Conservation (phyloP, 441 rosid species). For the Bocquillonia castaneifolia region DNA sequence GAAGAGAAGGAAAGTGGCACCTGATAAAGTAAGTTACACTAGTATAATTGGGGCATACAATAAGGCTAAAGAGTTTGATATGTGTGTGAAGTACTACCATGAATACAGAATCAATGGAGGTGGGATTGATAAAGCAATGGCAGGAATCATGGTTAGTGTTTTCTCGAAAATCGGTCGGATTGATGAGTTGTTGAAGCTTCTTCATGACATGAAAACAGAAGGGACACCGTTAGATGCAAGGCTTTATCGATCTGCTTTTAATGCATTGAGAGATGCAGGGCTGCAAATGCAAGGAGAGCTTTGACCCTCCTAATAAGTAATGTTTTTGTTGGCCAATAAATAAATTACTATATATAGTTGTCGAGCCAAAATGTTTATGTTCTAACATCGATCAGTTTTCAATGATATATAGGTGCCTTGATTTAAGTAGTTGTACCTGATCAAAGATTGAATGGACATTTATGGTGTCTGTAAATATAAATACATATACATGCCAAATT, state of each 20-base stretch:
- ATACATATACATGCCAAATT: too few relatives aligned
- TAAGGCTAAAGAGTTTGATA: conserved; percentile 53
- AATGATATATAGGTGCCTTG: not conserved
- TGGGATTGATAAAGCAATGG: conserved; percentile 60
- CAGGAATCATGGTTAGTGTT: conserved; percentile 77
- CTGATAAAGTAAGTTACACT: conserved; percentile 74
- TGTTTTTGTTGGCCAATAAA: too few relatives aligned
- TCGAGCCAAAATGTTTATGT: not conserved
- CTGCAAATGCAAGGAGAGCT: conserved; percentile 49
- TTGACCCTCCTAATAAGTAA: too few relatives aligned
- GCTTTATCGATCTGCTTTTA: conserved; percentile 56
- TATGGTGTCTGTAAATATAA: not conserved
- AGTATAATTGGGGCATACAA: conserved; percentile 61
- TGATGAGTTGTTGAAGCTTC: conserved; percentile 64
- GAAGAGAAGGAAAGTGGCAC: conserved; percentile 57
- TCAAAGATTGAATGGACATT: not conserved
- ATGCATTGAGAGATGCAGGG: conserved; percentile 80
- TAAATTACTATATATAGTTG: too few relatives aligned
- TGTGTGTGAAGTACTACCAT: conserved; percentile 47
- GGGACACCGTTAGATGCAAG: conserved; percentile 58
- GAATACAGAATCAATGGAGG: conserved; percentile 64
- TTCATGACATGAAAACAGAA: conserved; percentile 60
- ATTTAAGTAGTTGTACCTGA: not conserved
- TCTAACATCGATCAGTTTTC: not conserved
- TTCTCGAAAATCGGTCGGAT: conserved; percentile 63